Evolutionary conservation across 495 filamentous ascomycete species (phyloP).

Genomic region (Jackrogersella minutella): DNA sequence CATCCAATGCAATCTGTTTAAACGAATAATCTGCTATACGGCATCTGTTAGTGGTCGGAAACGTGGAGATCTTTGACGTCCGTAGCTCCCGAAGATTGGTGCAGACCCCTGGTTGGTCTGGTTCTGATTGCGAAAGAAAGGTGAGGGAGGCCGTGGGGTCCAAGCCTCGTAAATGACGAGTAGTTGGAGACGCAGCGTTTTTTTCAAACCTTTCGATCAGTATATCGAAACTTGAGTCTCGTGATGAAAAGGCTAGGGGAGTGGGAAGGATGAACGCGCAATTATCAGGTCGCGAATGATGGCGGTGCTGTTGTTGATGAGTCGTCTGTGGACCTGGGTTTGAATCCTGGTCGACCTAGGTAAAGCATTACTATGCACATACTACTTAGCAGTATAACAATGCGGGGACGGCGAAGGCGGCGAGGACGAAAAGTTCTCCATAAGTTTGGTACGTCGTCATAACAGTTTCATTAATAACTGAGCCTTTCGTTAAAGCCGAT

Average conservation of each 20-base stretch:
- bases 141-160: constrained; percentile 13
- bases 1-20: constrained; percentile 10
- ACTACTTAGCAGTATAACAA: background rate
- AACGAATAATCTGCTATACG: constrained; percentile 24
- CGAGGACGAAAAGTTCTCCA: constrained; percentile 13
- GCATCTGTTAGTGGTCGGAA: constrained; percentile 13
- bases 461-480: constrained; percentile 14
- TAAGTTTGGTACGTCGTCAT: constrained; percentile 10
- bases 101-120: constrained; percentile 6
- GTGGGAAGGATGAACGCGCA: constrained; percentile 6
- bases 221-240: background rate
- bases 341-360: background rate
- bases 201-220: background rate
- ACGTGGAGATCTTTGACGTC: constrained; percentile 6
- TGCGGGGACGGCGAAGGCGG: constrained; percentile 25
- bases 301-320: constrained; percentile 17
- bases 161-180: constrained; percentile 37
- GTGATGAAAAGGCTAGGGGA: constrained; percentile 1
- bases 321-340: background rate
- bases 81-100: constrained; percentile 31
- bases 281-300: constrained; percentile 1
- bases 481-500: constrained; percentile 22
- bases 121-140: background rate
- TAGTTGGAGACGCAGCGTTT: background rate
- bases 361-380: background rate